A percentile compares a stretch with the other conserved stretches of the same genome.
phyloP scores from a whole-genome alignment of 2,329 filamentous ascomycete species.

The Aspergillus sclerotialis region DNA sequence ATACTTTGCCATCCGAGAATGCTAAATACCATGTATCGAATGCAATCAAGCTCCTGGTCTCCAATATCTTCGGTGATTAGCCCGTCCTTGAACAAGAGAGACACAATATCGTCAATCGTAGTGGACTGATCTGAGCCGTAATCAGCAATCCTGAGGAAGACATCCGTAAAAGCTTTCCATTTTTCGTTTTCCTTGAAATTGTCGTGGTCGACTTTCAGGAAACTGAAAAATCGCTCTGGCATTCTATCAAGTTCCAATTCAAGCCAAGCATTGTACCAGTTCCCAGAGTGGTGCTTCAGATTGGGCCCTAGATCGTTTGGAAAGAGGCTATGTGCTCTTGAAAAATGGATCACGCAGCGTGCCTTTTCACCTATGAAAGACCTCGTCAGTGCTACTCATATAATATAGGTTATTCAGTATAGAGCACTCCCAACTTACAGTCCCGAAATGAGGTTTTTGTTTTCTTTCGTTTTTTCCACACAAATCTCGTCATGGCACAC shows the following conservation, averaged over 20 bases:
- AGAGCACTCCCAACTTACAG: too few species aligned
- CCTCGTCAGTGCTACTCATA: background rate
- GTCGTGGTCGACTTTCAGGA: background rate
- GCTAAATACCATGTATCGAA: slow-evolving; percentile 3
- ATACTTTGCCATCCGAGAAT: slow-evolving; percentile 6
- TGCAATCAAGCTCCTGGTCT: background rate
- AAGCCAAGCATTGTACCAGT: slow-evolving; percentile 1
- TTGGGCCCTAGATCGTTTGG: background rate
- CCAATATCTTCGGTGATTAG: background rate
- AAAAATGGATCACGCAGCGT: background rate
- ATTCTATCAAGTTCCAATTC: background rate
- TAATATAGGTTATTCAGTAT: too few species aligned
- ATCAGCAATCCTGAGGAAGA: background rate
- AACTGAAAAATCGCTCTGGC: background rate
- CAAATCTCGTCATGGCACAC: background rate
- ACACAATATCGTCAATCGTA: background rate
- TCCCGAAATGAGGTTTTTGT: too few species aligned
- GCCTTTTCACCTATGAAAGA: background rate
- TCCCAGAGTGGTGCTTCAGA: background rate
- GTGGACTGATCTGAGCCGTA: background rate
- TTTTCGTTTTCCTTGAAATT: background rate
- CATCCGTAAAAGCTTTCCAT: background rate
- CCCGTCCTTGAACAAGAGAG: background rate
- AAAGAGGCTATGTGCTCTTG: background rate
- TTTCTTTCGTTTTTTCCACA: too few species aligned